phyloP scores from a whole-genome alignment of 306 rosid genomes.

The Lablab purpureus region DNA sequence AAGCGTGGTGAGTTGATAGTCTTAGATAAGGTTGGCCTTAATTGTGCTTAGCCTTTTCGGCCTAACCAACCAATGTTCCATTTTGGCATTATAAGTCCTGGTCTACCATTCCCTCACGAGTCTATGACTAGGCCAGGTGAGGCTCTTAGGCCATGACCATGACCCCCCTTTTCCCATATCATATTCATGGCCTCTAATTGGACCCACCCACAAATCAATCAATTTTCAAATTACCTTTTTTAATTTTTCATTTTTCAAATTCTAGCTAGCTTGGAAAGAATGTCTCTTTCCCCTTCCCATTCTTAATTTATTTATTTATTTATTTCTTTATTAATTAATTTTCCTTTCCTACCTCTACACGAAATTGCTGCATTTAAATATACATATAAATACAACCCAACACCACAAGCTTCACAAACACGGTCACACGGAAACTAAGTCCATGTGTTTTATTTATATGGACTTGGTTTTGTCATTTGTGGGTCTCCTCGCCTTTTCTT shows the following conservation, averaged over 20 bases:
- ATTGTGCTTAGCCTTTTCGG: constrained; percentile 27
- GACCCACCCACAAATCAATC: not conserved
- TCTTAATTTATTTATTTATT: no score
- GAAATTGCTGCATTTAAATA: constrained; percentile 39
- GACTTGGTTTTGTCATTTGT: constrained; percentile 41
- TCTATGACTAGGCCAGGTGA: constrained; percentile 45
- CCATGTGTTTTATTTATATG: constrained; percentile 20
- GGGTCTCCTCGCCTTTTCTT: constrained; percentile 46
- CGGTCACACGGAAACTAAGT: constrained; percentile 57
- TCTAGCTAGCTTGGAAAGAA: constrained; percentile 16
- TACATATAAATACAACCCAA: not conserved
- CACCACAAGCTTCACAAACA: constrained; percentile 52
- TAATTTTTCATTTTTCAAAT: not conserved
- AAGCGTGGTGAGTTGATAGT: constrained; percentile 23
- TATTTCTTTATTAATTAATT: constrained; percentile 14
- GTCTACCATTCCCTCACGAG: constrained; percentile 41
- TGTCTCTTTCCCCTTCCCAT: constrained; percentile 42
- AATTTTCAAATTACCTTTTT: not conserved
- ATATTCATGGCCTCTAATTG: not conserved
- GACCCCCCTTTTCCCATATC: constrained; percentile 44
- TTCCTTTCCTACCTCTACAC: constrained; percentile 5
- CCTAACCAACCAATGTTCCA: constrained; percentile 17
- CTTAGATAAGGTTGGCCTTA: constrained; percentile 42
- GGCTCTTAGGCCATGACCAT: constrained; percentile 37
- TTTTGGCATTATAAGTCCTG: constrained; percentile 28